phyloP scores from a whole-genome alignment of 305 asterid species.

The Rubia occidens region DNA sequence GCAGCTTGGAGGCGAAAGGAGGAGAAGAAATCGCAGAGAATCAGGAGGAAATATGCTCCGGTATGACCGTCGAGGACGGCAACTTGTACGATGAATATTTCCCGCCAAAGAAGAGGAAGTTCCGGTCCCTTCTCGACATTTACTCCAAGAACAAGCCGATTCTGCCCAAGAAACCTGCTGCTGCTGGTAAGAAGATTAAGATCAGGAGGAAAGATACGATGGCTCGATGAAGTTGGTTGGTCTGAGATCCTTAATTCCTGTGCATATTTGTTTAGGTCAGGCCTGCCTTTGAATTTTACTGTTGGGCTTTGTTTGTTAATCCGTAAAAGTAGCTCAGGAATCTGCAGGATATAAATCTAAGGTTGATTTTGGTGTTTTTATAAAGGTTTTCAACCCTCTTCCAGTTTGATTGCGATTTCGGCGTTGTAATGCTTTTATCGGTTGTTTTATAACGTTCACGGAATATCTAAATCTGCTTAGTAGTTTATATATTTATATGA shows the following conservation, averaged over 20 bases:
- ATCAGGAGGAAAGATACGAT: constrained; percentile 4
- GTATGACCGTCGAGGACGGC: neutral
- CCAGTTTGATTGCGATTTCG: too few relatives aligned
- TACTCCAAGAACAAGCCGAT: constrained; percentile 37
- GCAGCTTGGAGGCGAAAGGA: too few relatives aligned
- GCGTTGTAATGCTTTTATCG: too few relatives aligned
- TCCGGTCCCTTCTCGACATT: constrained; percentile 43
- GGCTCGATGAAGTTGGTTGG: neutral
- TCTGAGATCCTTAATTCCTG: neutral
- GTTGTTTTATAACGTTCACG: too few relatives aligned
- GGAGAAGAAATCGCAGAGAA: too few relatives aligned
- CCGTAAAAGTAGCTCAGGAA: neutral
- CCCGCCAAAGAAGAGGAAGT: constrained; percentile 33
- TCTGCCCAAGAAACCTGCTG: constrained; percentile 5
- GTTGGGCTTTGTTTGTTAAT: neutral
- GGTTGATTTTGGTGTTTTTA: neutral
- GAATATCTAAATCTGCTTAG: too few relatives aligned
- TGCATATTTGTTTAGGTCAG: neutral
- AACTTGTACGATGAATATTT: constrained; percentile 23
- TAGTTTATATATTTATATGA: too few relatives aligned
- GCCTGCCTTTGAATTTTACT: neutral
- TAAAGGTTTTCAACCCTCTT: too few relatives aligned
- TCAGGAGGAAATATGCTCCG: constrained; percentile 25
- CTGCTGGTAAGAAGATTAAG: constrained; percentile 19
- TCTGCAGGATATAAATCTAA: neutral